Base-by-base conservation (phyloP, 1,284 basidiomycete genomes). In the Leccinum laetum region DNA sequence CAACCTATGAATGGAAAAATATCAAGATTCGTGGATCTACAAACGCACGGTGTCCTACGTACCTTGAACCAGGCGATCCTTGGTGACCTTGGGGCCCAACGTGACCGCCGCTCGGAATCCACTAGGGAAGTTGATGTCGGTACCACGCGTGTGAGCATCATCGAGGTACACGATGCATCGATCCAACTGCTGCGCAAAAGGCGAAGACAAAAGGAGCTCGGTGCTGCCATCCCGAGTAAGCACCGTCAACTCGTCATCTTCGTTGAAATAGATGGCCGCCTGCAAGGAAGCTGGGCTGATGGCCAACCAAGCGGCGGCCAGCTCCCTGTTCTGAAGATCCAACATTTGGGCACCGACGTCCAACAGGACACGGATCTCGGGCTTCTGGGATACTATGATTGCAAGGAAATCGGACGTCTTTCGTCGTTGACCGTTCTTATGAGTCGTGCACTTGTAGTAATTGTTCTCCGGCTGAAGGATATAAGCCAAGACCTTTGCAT, bases 291-390 rank as follows among this genome's bases (percentile, higher is more conserved):
- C 21, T 18, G 56, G 56, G 5, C 14, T 37, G 11, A 39, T 37
- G 14, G 57, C 57, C 7, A 58, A 21, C 57, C 57, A 58, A n/a
- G 35, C 2, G 16, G 13, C 21, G 5, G 35, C 57, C 21, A 58
- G n/a, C 8, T 58, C 18, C 21, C 4, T 24, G 5, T 58, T 58
- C 13, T 58, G 57, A 58, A 58, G 57, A 58, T 58, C 57, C 13
- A 58, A 37, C 57, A 58, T 58, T 58, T 58, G 57, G 16, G 57
- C 35, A 58, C 57, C 57, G 21, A 58, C 57, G 14, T 58, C 57
- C 57, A 58, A 39, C 2, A 58, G 57, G 35, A 58, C 57, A 8
- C 57, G 57, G 21, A 58, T 58, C 21, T 18, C 35, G n/a, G 57
- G 35, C 16, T 58, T 14, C 21, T 58, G 57, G 18, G 57, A 13